phyloP scores from a whole-genome alignment of 2,329 filamentous ascomycete species.

The Xylaria sp. region DNA sequence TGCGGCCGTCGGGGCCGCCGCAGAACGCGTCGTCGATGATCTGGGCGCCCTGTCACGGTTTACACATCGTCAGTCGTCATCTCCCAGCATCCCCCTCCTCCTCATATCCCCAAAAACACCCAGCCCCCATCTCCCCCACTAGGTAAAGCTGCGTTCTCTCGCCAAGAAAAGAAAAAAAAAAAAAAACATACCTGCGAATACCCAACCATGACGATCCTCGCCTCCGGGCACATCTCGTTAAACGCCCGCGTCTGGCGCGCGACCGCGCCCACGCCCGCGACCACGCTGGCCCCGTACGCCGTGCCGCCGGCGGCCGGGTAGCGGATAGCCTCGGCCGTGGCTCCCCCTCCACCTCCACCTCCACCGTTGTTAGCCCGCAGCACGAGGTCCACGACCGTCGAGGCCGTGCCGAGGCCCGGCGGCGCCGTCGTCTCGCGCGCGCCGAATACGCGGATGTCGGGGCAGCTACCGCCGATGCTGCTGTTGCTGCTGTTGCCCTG shows the following conservation, averaged over 20 bases:
- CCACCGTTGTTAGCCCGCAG: slow-evolving; percentile 43
- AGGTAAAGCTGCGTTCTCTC: no score
- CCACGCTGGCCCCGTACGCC: slow-evolving; percentile 55
- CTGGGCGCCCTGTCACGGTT: slow-evolving; percentile 60
- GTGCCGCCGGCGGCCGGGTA: slow-evolving; percentile 60
- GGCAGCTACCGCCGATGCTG: slow-evolving; percentile 41
- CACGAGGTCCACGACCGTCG: slow-evolving; percentile 49
- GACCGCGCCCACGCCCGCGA: slow-evolving; percentile 56
- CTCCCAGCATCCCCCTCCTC: no score
- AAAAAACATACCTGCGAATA: slow-evolving; percentile 62
- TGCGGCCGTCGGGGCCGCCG: slow-evolving; percentile 56
- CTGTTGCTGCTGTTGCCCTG: neutral
- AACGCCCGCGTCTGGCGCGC: slow-evolving; percentile 49
- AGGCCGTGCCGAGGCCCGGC: slow-evolving; percentile 48
- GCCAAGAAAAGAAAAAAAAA: no score
- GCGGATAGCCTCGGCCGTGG: slow-evolving; percentile 49
- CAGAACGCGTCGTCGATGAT: slow-evolving; percentile 65
- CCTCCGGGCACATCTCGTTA: slow-evolving; percentile 55
- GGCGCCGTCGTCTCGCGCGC: slow-evolving; percentile 53
- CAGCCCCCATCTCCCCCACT: no score
- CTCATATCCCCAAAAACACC: no score
- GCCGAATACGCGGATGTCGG: slow-evolving; percentile 50
- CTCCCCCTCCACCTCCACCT: no score
- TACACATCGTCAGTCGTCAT: neutral
- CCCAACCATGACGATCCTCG: slow-evolving; percentile 60